A percentile compares a stretch with the other conserved stretches of the same genome.
Conservation (phyloP, 2,329 filamentous ascomycete species). For the Amesomyces nigricolor region DNA sequence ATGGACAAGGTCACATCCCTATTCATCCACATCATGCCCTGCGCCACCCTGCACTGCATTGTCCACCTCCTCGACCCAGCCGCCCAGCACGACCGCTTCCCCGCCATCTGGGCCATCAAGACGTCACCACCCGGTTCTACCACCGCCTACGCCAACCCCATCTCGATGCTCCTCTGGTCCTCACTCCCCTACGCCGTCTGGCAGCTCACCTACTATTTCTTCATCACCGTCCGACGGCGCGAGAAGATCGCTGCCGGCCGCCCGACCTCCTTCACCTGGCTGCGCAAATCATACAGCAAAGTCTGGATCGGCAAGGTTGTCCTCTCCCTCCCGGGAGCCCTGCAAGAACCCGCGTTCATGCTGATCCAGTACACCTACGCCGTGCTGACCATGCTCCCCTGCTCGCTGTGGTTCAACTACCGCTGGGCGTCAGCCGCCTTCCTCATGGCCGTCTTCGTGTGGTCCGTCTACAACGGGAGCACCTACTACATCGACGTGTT, state of each 20-base stretch:
- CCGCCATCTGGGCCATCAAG: slow-evolving; percentile 79
- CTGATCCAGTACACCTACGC: slow-evolving; percentile 90
- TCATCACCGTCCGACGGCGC: slow-evolving; percentile 90
- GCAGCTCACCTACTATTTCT: slow-evolving; percentile 88
- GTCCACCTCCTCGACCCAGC: slow-evolving; percentile 71
- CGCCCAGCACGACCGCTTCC: slow-evolving; percentile 65
- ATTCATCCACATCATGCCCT: slow-evolving; percentile 99
- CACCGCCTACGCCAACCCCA: slow-evolving; percentile 69
- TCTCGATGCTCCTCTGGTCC: slow-evolving; percentile 90
- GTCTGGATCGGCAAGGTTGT: slow-evolving; percentile 85
- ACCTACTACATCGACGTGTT: slow-evolving; percentile 99
- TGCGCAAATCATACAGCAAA: slow-evolving; percentile 84
- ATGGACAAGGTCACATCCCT: slow-evolving; percentile 96
- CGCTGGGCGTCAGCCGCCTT: slow-evolving; percentile 73
- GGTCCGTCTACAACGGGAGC: slow-evolving; percentile 94
- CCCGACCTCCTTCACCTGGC: slow-evolving; percentile 96
- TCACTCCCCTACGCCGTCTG: slow-evolving; percentile 88
- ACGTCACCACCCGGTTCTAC: slow-evolving; percentile 61
- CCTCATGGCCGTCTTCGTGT: slow-evolving; percentile 76
- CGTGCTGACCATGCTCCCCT: slow-evolving; percentile 87
- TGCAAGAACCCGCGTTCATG: slow-evolving; percentile 94
- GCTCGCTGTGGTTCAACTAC: slow-evolving; percentile 90
- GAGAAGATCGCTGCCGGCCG: slow-evolving; percentile 94
- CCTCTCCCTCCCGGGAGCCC: slow-evolving; percentile 62
- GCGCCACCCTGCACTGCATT: slow-evolving; percentile 84